phyloP scores from a whole-genome alignment of 2,329 filamentous ascomycete genomes.

The Botrytis elliptica region DNA sequence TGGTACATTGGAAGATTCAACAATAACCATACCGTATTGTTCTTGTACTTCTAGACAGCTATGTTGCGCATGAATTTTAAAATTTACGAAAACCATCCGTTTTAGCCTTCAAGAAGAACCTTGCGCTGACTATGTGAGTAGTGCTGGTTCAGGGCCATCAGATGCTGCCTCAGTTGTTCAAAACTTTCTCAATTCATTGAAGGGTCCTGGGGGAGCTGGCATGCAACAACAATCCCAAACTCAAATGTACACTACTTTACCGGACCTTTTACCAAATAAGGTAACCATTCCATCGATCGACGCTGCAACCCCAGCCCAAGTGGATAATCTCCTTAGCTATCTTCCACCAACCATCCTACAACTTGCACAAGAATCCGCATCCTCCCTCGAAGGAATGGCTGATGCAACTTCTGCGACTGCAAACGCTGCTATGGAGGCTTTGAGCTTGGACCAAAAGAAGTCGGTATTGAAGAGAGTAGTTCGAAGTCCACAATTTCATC shows the following conservation, averaged over 20 bases:
- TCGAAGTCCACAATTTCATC: slow-evolving; percentile 84
- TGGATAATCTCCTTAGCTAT: slow-evolving; percentile 73
- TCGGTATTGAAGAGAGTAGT: slow-evolving; percentile 77
- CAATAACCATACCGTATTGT: slow-evolving; percentile 26
- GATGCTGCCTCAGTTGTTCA: slow-evolving; percentile 79
- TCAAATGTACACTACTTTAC: slow-evolving; percentile 76
- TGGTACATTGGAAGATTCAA: slow-evolving; percentile 29
- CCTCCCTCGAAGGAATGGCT: slow-evolving; percentile 54
- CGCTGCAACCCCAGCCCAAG: slow-evolving; percentile 52
- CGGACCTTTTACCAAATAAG: slow-evolving; percentile 77
- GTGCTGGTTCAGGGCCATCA: slow-evolving; percentile 55
- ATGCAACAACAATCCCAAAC: slow-evolving; percentile 50
- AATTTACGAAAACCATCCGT: slow-evolving; percentile 23
- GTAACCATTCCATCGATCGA: slow-evolving; percentile 78
- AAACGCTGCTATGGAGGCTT: slow-evolving; percentile 70
- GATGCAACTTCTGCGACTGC: slow-evolving; percentile 68
- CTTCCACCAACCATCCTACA: slow-evolving; percentile 78
- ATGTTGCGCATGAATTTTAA: slow-evolving; percentile 35
- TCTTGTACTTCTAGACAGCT: slow-evolving; percentile 40
- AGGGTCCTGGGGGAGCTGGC: slow-evolving; percentile 47
- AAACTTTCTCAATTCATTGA: slow-evolving; percentile 83
- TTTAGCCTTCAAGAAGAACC: slow-evolving; percentile 11
- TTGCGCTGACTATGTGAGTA: slow-evolving; percentile 50
- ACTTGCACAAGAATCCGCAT: slow-evolving; percentile 66
- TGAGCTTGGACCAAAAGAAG: slow-evolving; percentile 76